Evolutionary conservation across 352 stramenopile genomes (phyloP).

Genomic region (Phytopythium chamaehyphon): DNA sequence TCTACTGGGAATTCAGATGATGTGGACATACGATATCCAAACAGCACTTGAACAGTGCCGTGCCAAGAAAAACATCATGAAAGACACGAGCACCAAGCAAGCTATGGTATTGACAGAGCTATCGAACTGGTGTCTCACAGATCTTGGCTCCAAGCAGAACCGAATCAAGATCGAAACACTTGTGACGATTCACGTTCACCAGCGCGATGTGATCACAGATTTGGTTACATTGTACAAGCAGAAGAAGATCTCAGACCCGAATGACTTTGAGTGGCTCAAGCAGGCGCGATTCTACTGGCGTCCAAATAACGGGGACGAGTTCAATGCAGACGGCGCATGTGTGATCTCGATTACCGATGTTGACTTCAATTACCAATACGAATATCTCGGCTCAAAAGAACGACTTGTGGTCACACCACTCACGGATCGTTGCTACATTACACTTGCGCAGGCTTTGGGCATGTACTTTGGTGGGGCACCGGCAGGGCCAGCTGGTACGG

Average conservation of each 20-base stretch:
- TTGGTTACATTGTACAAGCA: constrained; percentile 91
- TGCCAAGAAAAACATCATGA: constrained; percentile 97
- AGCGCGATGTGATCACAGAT: constrained; percentile 96
- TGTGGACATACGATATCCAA: constrained; percentile 96
- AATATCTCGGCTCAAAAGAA: constrained; percentile 97
- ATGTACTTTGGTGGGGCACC: constrained; percentile 98
- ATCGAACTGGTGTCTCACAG: constrained; percentile 95
- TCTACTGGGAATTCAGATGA: constrained; percentile 95
- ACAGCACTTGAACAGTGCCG: constrained; percentile 93
- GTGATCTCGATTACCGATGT: constrained; percentile 98
- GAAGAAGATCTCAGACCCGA: constrained; percentile 96
- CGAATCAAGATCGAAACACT: constrained; percentile 98
- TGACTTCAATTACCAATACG: constrained; percentile 98
- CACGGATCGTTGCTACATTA: constrained; percentile 98
- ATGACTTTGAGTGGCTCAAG: constrained; percentile 99
- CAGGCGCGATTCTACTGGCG: constrained; percentile 99
- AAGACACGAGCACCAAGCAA: constrained; percentile 95
- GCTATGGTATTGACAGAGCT: constrained; percentile 92
- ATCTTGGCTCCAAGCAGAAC: constrained; percentile 95
- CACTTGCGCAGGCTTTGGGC: constrained; percentile 94
- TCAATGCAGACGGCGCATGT: constrained; percentile 92
- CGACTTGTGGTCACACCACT: constrained; percentile 96
- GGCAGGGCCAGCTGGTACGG: constrained; percentile 93
- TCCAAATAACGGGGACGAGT: constrained; percentile 91
- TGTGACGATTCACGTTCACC: constrained; percentile 98